phyloP scores from a whole-genome alignment of 805 yeast genomes.

The Wickerhamiella dianesei region DNA sequence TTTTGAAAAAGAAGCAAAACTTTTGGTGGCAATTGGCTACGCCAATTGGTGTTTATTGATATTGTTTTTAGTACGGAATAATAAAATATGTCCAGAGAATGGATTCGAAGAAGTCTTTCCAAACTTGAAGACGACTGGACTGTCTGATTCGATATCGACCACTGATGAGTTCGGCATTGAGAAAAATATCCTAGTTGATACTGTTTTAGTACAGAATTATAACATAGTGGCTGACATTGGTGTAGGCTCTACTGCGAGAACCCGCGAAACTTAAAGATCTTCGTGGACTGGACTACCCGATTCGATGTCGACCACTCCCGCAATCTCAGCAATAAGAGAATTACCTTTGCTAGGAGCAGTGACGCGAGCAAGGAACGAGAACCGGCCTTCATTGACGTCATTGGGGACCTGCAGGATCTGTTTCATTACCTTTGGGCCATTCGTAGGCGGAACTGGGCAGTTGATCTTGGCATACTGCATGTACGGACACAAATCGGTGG shows the following conservation, averaged over 20 bases:
- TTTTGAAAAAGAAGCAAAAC: no score
- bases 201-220: no score
- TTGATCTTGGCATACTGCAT: slow-evolving; percentile 17
- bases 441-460: slow-evolving; percentile 20
- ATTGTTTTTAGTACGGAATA: neutral
- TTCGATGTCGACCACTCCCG: slow-evolving; percentile 14
- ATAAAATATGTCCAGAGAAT: neutral
- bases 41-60: neutral
- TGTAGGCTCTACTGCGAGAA: no score
- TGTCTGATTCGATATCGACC: slow-evolving; percentile 9
- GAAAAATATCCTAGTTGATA: slow-evolving; percentile 4
- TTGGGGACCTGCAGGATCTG: slow-evolving; percentile 21
- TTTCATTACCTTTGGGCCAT: slow-evolving; percentile 6
- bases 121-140: slow-evolving; percentile 3
- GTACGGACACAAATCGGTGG: slow-evolving; percentile 20
- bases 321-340: slow-evolving; percentile 15
- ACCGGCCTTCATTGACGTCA: slow-evolving; percentile 19
- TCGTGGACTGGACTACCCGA: slow-evolving; percentile 2
- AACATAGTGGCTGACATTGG: no score
- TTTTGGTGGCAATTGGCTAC: no score
- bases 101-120: no score
- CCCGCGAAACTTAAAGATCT: slow-evolving; percentile 10
- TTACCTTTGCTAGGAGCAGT: slow-evolving; percentile 12
- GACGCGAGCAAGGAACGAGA: slow-evolving; percentile 21
- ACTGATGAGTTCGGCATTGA: slow-evolving; percentile 16